A percentile compares a stretch with the other conserved stretches of the same genome.
These are phyloP conservation scores for Colletotrichum eleusines DNA, from an alignment of 2,329 filamentous ascomycete species.

Conservation along the genomic window DNA sequence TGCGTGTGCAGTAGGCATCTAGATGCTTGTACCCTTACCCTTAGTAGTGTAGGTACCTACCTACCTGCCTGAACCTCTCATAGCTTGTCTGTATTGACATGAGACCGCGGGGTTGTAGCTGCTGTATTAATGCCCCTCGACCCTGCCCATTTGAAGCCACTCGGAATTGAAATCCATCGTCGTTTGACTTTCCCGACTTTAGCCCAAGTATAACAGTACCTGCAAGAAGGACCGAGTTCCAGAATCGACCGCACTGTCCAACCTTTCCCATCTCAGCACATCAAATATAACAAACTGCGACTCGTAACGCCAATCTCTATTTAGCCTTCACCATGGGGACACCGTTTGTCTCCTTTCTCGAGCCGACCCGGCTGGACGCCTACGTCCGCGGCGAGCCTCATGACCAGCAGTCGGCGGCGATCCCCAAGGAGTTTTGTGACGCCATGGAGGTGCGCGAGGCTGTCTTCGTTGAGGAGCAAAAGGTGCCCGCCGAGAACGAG, in stretches of 20 bases:
- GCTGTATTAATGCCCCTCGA: not conserved
- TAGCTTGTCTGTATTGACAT: constrained; percentile 14
- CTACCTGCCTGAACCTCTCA: not conserved
- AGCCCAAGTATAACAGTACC: not conserved
- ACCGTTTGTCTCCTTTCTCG: constrained; percentile 61
- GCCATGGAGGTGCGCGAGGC: constrained; percentile 71
- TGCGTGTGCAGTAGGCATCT: not conserved
- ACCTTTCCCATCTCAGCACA: not conserved
- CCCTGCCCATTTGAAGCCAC: not conserved
- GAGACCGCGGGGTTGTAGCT: constrained; percentile 21
- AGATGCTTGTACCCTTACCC: constrained; percentile 15
- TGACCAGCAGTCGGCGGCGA: constrained; percentile 57
- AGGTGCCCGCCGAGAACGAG: constrained; percentile 74
- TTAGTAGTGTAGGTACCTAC: too few relatives aligned
- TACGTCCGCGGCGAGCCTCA: constrained; percentile 57
- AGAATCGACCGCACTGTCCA: not conserved
- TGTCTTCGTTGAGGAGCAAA: constrained; percentile 73
- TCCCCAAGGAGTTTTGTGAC: constrained; percentile 70
- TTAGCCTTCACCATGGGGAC: constrained; percentile 56
- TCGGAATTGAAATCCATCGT: not conserved
- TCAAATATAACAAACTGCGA: not conserved
- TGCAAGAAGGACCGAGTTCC: constrained; percentile 14
- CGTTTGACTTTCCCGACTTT: not conserved
- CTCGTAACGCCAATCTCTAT: not conserved
- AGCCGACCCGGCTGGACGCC: constrained; percentile 62